Evolutionary conservation across 2,329 filamentous ascomycete genomes (phyloP), one percentile per base, ranked within the genome.

Genomic region (Hymenotorrendiella dingleyae): DNA sequence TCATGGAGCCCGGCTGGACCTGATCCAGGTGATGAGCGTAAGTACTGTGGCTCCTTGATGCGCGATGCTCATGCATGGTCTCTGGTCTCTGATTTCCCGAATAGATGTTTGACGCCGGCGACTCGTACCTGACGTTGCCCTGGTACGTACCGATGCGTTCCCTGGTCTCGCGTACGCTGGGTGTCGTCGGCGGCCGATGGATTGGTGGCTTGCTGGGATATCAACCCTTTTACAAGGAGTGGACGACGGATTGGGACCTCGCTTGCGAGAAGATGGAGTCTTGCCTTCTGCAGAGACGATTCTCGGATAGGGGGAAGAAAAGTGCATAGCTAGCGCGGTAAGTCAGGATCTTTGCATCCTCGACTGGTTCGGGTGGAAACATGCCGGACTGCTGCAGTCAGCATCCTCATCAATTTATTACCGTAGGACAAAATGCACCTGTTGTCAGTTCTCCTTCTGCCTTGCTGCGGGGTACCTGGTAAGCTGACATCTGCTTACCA

Each of bases 21-120:
- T 6, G 4, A 28, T 28, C 5, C 26, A 28, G 9, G 26, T 28
- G 11, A 12, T 28, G 14, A 28, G 26, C 14, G 26, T 28, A 28
- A 28, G 26, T 10, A n/a, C n/a, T n/a, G n/a, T n/a, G n/a, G n/a
- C n/a, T n/a, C 14, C 5, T 28, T 28, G 11, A 11, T 14, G 9
- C 14, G 5, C 4, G 26, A 28, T 28, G 14, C 11, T 14, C 9
- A 11, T 14, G 9, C 26, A 12, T 6, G 19, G 16, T 1, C 16
- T 16, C 27, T 4, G 24, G 27, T 28, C 11, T n/a, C 26, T 28
- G 26, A 28, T 14, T 12, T 11, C 11, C 11, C 14, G 26, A 28
- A n/a, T 28, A 40, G 37, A 40, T 20, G 14, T 40, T 40, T 24
- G 37, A 40, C 19, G 37, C 37, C 17, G 37, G 37, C 2, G 26